Evolutionary conservation across 2,329 filamentous ascomycete species (phyloP), one percentile per base, ranked within the genome.

Genomic region (Fusarium transvaalense): DNA sequence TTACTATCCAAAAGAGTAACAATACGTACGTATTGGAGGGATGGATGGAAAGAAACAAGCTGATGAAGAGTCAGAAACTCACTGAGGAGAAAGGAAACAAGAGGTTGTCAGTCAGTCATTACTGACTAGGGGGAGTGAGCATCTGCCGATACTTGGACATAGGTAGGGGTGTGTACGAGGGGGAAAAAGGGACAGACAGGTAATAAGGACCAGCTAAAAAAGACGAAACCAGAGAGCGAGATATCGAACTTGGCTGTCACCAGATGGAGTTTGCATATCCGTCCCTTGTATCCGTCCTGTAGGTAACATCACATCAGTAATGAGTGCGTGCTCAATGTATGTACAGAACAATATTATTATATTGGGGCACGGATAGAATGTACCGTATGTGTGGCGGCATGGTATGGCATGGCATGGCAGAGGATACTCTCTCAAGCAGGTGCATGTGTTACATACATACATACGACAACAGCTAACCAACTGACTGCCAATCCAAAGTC

Each of bases 221-320:
- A 52, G 46, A 15, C 39, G 46, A 55, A 41, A 56, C 65, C 45
- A 52, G n/a, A 52, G 39, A 61, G 34, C 8, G 43, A 55, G 42
- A 51, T 43, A 47, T 47, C 50, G 32, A 64, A 64, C 32, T n/a
- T 56, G 48, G 55, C 47, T 59, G 56, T 64, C 43, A 45, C 48
- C 51, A 56, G 66, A 68, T 68, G 65, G 43, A 56, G 58, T 53
- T 61, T 69, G 51, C 42, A 64, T 58, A 67, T 66, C 56, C 56
- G 54, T 66, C 32, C 66, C 56, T 66, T 67, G 63, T 53, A 53
- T 41, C 19, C 38, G 46, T 52, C 31, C 12, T 23, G 58, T 63
- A 69, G 38, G 31, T 48, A 48, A 32, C 45, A 48, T 48, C 45
- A 25, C 65, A 66, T 65, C 65, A 57, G 50, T 68, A 32, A 52